Evolutionary conservation across 164 flowering plant genomes (phyloP).

Genomic region (Platanus orientalis): DNA sequence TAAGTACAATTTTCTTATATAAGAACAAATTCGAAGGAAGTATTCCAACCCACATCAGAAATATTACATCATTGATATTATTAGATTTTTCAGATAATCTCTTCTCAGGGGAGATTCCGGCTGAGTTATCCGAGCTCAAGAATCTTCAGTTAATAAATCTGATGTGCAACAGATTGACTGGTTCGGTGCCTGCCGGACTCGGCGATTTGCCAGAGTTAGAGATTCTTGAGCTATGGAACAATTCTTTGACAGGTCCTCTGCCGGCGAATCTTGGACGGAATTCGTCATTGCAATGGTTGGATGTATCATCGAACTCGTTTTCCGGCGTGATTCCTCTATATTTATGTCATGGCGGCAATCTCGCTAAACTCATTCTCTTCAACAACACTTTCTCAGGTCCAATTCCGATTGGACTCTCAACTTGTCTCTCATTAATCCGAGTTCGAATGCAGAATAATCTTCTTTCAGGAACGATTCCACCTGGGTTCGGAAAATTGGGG

Average conservation of each 20-base stretch:
- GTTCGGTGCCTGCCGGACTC: slow-evolving; percentile 53
- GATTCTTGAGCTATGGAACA: slow-evolving; percentile 92
- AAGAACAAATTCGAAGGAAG: slow-evolving; percentile 61
- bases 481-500: slow-evolving; percentile 66
- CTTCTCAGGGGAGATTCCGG: slow-evolving; percentile 69
- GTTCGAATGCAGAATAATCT: slow-evolving; percentile 78
- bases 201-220: slow-evolving; percentile 43
- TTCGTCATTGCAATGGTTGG: slow-evolving; percentile 80
- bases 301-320: slow-evolving; percentile 76
- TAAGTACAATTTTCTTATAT: slow-evolving; percentile 62
- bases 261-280: slow-evolving; percentile 67
- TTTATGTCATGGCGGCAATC: slow-evolving; percentile 61
- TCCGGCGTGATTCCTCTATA: slow-evolving; percentile 68
- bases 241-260: slow-evolving; percentile 70
- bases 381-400: slow-evolving; percentile 78
- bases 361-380: slow-evolving; percentile 90
- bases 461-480: slow-evolving; percentile 69
- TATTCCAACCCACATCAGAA: slow-evolving; percentile 57
- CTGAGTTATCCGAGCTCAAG: slow-evolving; percentile 45
- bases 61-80: slow-evolving; percentile 39
- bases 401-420: slow-evolving; percentile 52
- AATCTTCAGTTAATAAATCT: slow-evolving; percentile 68
- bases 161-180: slow-evolving; percentile 72
- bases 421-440: slow-evolving; percentile 65
- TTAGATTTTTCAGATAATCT: slow-evolving; percentile 80